phyloP scores from a whole-genome alignment of 495 filamentous ascomycete species.

The Aspergillus asperescens region DNA sequence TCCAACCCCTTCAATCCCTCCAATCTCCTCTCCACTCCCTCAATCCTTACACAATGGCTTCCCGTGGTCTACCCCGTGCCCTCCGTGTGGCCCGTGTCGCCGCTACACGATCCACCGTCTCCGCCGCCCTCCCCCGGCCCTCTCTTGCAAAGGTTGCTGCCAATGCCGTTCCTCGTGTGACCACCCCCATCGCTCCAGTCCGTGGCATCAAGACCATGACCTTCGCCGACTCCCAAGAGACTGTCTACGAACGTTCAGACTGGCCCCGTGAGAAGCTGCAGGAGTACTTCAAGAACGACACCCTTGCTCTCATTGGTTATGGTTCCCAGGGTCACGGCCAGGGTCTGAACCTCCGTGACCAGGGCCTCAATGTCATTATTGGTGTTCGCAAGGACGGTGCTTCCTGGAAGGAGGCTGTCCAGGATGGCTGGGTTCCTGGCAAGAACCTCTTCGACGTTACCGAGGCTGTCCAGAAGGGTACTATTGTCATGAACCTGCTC shows the following conservation, averaged over 20 bases:
- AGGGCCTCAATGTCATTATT: conserved; percentile 96
- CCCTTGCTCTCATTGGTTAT: conserved; percentile 97
- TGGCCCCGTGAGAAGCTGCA: conserved; percentile 98
- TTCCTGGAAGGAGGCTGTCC: conserved; percentile 94
- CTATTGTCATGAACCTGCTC: conserved; percentile 98
- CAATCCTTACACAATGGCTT: conserved; percentile 66
- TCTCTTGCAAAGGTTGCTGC: conserved; percentile 36
- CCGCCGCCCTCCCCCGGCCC: conserved; percentile 41
- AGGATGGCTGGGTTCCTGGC: conserved; percentile 97
- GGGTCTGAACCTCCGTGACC: conserved; percentile 98
- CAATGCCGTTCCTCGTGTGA: conserved; percentile 37
- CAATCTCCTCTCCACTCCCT: conserved; percentile 19
- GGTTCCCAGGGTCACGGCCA: conserved; percentile 98
- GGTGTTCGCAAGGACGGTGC: conserved; percentile 97
- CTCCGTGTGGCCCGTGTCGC: conserved; percentile 69
- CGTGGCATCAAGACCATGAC: conserved; percentile 56
- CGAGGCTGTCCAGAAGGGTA: conserved; percentile 88
- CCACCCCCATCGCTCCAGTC: conserved; percentile 49
- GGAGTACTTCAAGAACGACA: conserved; percentile 99
- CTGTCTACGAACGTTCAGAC: conserved; percentile 94
- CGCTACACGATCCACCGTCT: conserved; percentile 52
- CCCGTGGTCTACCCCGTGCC: conserved; percentile 74
- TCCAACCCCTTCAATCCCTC: conserved; percentile 18
- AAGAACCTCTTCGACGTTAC: conserved; percentile 97
- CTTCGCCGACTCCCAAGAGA: conserved; percentile 90